A percentile compares a stretch with the other conserved stretches of the same genome.
Evolutionary conservation across 345 rosid genomes (phyloP).

Genomic region (Pseudoturritis turrita): DNA sequence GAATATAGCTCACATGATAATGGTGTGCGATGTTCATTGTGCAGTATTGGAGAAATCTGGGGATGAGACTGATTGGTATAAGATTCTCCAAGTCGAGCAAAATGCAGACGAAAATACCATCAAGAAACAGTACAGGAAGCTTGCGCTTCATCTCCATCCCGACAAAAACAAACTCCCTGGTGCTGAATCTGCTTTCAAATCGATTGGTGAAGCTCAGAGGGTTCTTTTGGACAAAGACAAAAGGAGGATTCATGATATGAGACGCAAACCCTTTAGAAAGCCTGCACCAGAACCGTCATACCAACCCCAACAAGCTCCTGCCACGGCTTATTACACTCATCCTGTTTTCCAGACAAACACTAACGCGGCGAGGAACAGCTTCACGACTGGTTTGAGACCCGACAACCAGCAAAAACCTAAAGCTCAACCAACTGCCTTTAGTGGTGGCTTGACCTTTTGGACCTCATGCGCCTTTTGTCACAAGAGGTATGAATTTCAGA

Average conservation of each 20-base stretch:
- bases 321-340: slow-evolving; percentile 13
- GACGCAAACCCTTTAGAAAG: slow-evolving; percentile 27
- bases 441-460: slow-evolving; percentile 50
- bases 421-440: slow-evolving; percentile 35
- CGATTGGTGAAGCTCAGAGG: slow-evolving; percentile 80
- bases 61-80: slow-evolving; percentile 84
- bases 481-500: slow-evolving; percentile 41
- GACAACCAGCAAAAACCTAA: slow-evolving; percentile 36
- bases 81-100: slow-evolving; percentile 62
- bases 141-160: slow-evolving; percentile 86
- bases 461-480: slow-evolving; percentile 68
- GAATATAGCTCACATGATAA: slow-evolving; percentile 55
- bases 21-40: slow-evolving; percentile 88
- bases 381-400: slow-evolving; percentile 25
- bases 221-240: slow-evolving; percentile 61
- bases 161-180: slow-evolving; percentile 91
- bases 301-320: slow-evolving; percentile 36
- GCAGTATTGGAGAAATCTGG: slow-evolving; percentile 57
- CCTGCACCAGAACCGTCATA: slow-evolving; percentile 33
- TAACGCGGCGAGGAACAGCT: slow-evolving; percentile 22
- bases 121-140: slow-evolving; percentile 82
- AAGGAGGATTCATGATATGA: slow-evolving; percentile 59
- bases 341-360: slow-evolving; percentile 26
- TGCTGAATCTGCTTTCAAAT: slow-evolving; percentile 89
- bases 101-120: slow-evolving; percentile 61